phyloP scores from a whole-genome alignment of 768 basidiomycete species.

The Boletales sp. region DNA sequence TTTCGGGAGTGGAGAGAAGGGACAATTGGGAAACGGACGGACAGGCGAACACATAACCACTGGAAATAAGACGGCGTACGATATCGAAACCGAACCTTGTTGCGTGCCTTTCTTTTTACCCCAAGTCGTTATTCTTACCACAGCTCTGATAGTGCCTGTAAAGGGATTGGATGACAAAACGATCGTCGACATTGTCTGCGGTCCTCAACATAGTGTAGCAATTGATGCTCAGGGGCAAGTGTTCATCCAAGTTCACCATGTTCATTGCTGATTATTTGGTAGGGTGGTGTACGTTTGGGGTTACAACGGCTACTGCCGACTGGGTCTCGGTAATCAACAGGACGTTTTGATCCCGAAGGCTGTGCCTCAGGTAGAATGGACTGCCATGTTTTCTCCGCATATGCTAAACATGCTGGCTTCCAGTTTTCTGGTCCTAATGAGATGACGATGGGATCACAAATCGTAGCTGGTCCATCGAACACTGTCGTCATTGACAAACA shows the following conservation, averaged over 20 bases:
- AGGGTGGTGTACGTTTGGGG: constrained; percentile 85
- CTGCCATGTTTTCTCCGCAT: constrained; percentile 1
- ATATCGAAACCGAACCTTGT: constrained; percentile 69
- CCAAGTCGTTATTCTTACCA: constrained; percentile 3
- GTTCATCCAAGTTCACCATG: not conserved
- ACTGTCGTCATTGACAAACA: constrained; percentile 83
- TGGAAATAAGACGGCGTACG: constrained; percentile 80
- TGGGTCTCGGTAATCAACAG: constrained; percentile 84
- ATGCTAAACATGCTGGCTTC: not conserved
- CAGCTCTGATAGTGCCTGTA: constrained; percentile 53
- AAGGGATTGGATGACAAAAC: constrained; percentile 73
- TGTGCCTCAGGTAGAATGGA: constrained; percentile 63
- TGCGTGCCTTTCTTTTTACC: constrained; percentile 29
- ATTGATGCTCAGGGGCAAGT: constrained; percentile 71
- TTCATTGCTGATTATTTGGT: constrained; percentile 8
- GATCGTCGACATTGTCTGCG: constrained; percentile 80
- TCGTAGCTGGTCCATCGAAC: constrained; percentile 80
- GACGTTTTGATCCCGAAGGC: constrained; percentile 77
- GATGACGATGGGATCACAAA: constrained; percentile 53
- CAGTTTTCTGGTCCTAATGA: constrained; percentile 76
- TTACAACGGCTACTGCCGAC: constrained; percentile 86
- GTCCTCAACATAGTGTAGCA: constrained; percentile 84
- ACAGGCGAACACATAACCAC: constrained; percentile 90
- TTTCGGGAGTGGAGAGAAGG: constrained; percentile 89
- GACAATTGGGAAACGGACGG: constrained; percentile 89